A percentile compares a stretch with the other conserved stretches of the same genome.
Conservation (phyloP, 2,329 filamentous ascomycete species). For the Neopestalotiopsis clavispora region DNA sequence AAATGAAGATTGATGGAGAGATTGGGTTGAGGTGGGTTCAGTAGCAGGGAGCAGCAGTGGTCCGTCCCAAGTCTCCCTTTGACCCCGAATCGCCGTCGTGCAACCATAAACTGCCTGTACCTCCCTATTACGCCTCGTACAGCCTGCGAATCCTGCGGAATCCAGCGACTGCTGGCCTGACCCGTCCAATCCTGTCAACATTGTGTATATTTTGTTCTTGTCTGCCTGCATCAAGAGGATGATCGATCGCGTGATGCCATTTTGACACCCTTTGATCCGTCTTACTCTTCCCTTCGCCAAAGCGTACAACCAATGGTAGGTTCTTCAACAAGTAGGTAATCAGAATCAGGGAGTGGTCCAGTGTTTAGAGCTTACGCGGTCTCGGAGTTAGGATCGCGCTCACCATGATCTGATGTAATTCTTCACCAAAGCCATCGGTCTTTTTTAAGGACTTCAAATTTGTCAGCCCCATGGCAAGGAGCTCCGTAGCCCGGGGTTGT, state of each 20-base stretch:
- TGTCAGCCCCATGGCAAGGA: neutral
- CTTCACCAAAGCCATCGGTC: neutral
- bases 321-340: neutral
- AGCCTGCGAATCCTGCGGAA: too few species aligned
- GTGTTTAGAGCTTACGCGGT: slow-evolving; percentile 7
- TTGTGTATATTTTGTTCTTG: too few species aligned
- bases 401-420: neutral
- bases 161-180: too few species aligned
- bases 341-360: neutral
- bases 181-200: too few species aligned
- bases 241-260: too few species aligned
- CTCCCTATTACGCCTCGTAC: too few species aligned
- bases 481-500: neutral
- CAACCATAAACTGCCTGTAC: neutral
- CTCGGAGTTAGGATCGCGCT: slow-evolving; percentile 3
- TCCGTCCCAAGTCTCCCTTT: neutral
- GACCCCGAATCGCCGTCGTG: neutral
- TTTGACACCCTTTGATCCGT: too few species aligned
- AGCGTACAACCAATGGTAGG: too few species aligned
- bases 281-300: too few species aligned
- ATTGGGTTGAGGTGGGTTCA: neutral
- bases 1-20: slow-evolving; percentile 5
- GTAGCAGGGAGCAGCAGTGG: neutral
- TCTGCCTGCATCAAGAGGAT: too few species aligned
- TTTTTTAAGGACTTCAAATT: neutral